These are phyloP conservation scores for Trichoderma simmonsii DNA, from an alignment of 2,329 filamentous ascomycete species.

Conservation along the genomic window DNA sequence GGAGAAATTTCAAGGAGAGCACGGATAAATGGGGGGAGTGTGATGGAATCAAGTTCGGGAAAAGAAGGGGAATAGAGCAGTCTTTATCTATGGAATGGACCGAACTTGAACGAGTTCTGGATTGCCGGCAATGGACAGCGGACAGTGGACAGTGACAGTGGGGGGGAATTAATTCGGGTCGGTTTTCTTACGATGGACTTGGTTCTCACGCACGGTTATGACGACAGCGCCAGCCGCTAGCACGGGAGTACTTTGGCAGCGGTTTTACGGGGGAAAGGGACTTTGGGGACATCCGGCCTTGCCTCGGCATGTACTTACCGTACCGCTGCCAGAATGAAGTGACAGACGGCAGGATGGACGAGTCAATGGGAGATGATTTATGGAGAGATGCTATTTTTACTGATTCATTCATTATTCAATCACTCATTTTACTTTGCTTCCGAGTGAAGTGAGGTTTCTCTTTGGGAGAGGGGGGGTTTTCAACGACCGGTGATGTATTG, in stretches of 20 bases:
- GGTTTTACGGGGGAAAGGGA: slow-evolving; percentile 9
- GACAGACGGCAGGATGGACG: background rate
- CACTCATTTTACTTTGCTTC: background rate
- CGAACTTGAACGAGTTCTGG: background rate
- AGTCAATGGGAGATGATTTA: background rate
- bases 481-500: background rate
- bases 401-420: background rate
- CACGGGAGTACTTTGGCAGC: background rate
- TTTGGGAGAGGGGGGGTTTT: background rate
- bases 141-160: background rate
- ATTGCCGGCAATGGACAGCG: background rate
- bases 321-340: background rate
- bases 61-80: background rate
- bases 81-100: background rate
- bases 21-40: background rate
- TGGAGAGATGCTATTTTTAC: background rate
- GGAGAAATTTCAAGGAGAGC: too few relatives aligned
- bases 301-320: slow-evolving; percentile 2
- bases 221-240: background rate
- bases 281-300: background rate
- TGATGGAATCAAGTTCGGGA: background rate
- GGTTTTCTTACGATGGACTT: background rate
- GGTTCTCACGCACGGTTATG: background rate
- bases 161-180: background rate
- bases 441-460: background rate